Evolutionary conservation across 148 eudicot genomes (phyloP).

Genomic region (Vaccinium corymbosum): DNA sequence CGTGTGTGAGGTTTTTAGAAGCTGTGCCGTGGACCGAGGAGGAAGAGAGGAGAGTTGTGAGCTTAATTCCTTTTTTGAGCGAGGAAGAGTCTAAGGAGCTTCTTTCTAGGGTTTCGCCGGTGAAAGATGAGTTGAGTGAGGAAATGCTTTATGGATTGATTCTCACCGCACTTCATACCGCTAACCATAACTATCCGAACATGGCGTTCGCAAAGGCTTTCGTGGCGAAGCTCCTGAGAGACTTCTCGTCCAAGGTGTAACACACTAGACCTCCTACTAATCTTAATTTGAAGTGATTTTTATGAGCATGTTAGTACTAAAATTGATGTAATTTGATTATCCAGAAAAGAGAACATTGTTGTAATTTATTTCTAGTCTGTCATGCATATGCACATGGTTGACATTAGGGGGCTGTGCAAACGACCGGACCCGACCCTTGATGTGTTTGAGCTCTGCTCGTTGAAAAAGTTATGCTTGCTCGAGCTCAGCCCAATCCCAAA

Average conservation of each 20-base stretch:
- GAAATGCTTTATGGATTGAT: slow-evolving; percentile 74
- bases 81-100: slow-evolving; percentile 60
- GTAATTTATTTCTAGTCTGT: neutral
- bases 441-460: too few species aligned
- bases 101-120: slow-evolving; percentile 62
- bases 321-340: too few species aligned
- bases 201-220: slow-evolving; percentile 85
- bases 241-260: slow-evolving; percentile 40
- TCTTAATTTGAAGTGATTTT: neutral
- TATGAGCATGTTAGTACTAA: neutral
- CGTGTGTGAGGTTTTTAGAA: slow-evolving; percentile 65
- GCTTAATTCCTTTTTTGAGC: slow-evolving; percentile 44
- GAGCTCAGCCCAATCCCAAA: too few species aligned
- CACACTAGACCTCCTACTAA: neutral
- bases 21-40: slow-evolving; percentile 95
- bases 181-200: slow-evolving; percentile 48
- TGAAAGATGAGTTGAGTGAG: slow-evolving; percentile 38
- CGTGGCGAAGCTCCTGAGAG: slow-evolving; percentile 74
- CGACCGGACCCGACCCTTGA: too few species aligned
- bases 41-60: slow-evolving; percentile 54
- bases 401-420: too few species aligned
- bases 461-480: too few species aligned
- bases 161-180: slow-evolving; percentile 45
- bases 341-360: too few species aligned
- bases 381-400: neutral